Evolutionary conservation across 768 basidiomycete genomes (phyloP).

Genomic region (Tylopilus plumbeoviolaceoides): DNA sequence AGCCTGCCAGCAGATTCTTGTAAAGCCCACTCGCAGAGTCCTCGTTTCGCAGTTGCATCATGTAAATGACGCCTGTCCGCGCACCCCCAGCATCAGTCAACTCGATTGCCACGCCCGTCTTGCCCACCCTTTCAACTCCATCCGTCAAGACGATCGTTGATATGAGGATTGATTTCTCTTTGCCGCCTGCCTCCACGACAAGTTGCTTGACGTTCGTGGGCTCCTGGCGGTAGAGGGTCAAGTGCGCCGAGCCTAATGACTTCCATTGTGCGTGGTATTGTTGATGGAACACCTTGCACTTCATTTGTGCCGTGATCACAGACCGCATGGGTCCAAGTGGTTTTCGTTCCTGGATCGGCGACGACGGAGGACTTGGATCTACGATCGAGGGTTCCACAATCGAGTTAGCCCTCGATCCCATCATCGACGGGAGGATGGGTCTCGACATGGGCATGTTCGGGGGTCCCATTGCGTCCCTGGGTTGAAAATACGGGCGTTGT

Average conservation of each 20-base stretch:
- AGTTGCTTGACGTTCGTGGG: conserved; percentile 94
- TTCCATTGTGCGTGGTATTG: conserved; percentile 99
- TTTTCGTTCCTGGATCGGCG: conserved; percentile 60
- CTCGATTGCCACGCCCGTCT: conserved; percentile 96
- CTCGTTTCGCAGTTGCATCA: conserved; percentile 95
- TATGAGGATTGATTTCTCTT: conserved; percentile 73
- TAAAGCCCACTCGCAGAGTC: conserved; percentile 79
- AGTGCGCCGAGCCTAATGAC: conserved; percentile 79
- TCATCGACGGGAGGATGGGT: conserved; percentile 59
- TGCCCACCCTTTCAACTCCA: conserved; percentile 97
- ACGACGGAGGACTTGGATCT: conserved; percentile 80
- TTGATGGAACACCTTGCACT: conserved; percentile 96
- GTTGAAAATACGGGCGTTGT: conserved; percentile 21
- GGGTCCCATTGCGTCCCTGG: conserved; percentile 16
- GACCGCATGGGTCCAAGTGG: conserved; percentile 68
- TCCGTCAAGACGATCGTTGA: conserved; percentile 95
- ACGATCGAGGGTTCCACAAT: conserved; percentile 50
- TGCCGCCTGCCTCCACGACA: conserved; percentile 85
- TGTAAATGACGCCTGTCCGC: conserved; percentile 92
- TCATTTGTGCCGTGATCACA: conserved; percentile 84
- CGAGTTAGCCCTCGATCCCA: conserved; percentile 49
- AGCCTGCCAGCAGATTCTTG: conserved; percentile 81
- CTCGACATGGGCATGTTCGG: conserved; percentile 41
- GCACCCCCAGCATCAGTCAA: conserved; percentile 80
- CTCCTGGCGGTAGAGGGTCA: conserved; percentile 81